These are phyloP conservation scores for Musa itinerans DNA, from an alignment of 176 grass and related monocot species.

Conservation along the genomic window DNA sequence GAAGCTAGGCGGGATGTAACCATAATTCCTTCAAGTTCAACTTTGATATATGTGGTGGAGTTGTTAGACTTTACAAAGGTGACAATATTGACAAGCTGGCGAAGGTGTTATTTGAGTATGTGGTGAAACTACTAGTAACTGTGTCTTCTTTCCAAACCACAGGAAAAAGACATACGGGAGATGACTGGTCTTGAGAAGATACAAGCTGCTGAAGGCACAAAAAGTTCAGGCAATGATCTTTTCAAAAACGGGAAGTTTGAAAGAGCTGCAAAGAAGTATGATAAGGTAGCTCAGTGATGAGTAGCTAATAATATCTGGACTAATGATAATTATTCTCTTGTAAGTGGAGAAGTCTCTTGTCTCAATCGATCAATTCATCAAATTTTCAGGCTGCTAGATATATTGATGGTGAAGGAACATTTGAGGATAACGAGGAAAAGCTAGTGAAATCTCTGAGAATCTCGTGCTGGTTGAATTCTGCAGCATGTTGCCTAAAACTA, in stretches of 20 bases:
- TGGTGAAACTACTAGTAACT: neutral
- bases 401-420: constrained; percentile 18
- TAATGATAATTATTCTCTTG: neutral
- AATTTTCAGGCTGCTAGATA: constrained; percentile 33
- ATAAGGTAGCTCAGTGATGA: constrained; percentile 21
- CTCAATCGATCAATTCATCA: constrained; percentile 6
- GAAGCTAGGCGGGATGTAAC: constrained; percentile 11
- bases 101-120: neutral
- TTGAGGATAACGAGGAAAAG: constrained; percentile 24
- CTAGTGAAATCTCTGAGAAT: constrained; percentile 25
- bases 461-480: constrained; percentile 36
- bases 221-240: constrained; percentile 31
- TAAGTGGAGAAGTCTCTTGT: neutral
- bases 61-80: constrained; percentile 36
- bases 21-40: constrained; percentile 24
- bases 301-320: neutral
- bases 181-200: constrained; percentile 32
- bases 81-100: neutral
- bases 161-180: constrained; percentile 33
- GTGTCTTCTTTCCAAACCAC: neutral
- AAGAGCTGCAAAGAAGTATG: constrained; percentile 32
- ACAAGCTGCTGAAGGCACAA: constrained; percentile 32
- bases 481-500: constrained; percentile 37
- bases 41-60: constrained; percentile 37
- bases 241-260: constrained; percentile 33